These are phyloP conservation scores for Gaultheria prostrata DNA, from an alignment of 148 eudicot genomes.

Conservation along the genomic window DNA sequence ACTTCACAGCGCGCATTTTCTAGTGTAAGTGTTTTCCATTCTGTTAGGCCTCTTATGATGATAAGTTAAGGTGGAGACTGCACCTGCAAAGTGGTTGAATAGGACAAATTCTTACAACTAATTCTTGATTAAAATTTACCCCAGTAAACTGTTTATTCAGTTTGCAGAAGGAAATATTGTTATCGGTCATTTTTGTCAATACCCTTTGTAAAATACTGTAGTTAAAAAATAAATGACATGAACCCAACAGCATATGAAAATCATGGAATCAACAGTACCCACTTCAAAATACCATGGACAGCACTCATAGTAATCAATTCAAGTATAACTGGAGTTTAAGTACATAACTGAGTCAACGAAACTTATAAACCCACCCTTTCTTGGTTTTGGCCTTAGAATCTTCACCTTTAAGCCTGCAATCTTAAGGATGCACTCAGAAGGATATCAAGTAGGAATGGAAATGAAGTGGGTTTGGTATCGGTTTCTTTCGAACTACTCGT, in stretches of 20 bases:
- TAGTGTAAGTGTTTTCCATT: constrained; percentile 28
- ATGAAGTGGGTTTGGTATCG: not conserved
- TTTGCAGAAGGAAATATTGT: not conserved
- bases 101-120: not conserved
- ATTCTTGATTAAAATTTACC: not conserved
- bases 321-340: not conserved
- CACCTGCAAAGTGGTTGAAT: not conserved
- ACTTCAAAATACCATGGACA: not conserved
- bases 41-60: constrained; percentile 20
- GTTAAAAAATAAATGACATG: not conserved
- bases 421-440: not conserved
- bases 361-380: not conserved
- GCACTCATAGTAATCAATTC: not conserved
- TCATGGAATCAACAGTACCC: not conserved
- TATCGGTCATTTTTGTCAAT: not conserved
- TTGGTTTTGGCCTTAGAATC: not conserved
- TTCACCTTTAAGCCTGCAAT: constrained; percentile 1
- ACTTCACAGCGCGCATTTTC: constrained; percentile 31
- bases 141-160: not conserved
- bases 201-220: not conserved
- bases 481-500: not conserved
- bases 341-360: not conserved
- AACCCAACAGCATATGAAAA: not conserved
- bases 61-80: not conserved
- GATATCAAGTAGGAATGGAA: not conserved